Evolutionary conservation across 306 rosid genomes (phyloP), one percentile per base, ranked within the genome.

Genomic region (Coriaria nepalensis): DNA sequence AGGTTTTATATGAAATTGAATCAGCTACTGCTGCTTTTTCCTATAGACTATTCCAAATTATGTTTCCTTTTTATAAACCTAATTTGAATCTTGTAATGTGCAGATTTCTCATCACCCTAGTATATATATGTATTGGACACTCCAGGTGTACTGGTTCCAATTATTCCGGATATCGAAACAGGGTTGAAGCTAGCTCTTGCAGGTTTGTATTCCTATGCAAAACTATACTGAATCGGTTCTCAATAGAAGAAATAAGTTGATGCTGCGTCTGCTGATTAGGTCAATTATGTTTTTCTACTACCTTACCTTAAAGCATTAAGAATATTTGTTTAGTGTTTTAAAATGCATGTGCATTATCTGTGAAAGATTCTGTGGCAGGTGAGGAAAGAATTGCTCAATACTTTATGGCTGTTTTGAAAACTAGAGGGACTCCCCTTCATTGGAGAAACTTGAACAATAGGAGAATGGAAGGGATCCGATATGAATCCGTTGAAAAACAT

Each of bases 101-200:
- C 81, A 87, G 96, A 87, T 87, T 63, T 93, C 96, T 58, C 80
- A 87, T 49, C 82, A 76, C 45, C 96, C 94, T 6, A 87, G 94
- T 76, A 80, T 87, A 65, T 87, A 65, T 87, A 87, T 55, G 96
- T 87, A 48, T 71, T 87, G 35, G 88, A 87, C 71, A 83, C 86
- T 54, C 96, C 96, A 6, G 96, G 96, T 68, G 94, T 87, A n/a
- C 56, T 87, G 58, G 94, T 87, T 68, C 94, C 94, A 4, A 87
- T 81, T 45, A 87, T 83, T 55, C 73, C 93, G 9, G 81, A 87
- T 63, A 78, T 80, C 13, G 96, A 88, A 73, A 88, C 90, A 5
- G 96, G 96, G 43, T 57, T 88, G 47, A 81, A 80, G 79, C 78
- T 88, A 63, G 93, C 96, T 59, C 96, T 88, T 65, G 73, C 95